These are phyloP conservation scores for Thamnidium elegans DNA, from an alignment of 192 early-diverging fungal genomes.

Conservation along the genomic window DNA sequence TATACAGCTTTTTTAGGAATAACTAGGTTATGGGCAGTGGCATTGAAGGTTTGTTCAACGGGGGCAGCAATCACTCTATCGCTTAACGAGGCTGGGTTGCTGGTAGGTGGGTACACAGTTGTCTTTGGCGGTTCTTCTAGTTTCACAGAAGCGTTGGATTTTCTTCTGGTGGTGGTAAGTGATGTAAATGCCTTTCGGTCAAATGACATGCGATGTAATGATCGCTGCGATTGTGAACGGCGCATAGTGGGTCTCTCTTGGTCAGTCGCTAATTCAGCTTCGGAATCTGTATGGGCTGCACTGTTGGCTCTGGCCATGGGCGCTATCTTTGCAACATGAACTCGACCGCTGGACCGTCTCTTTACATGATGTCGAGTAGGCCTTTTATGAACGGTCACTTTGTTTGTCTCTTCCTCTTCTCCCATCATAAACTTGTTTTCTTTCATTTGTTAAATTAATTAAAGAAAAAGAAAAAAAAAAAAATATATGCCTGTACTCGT, in stretches of 20 bases:
- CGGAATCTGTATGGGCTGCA: slow-evolving; percentile 8
- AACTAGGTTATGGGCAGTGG: slow-evolving; percentile 11
- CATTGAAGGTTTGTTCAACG: slow-evolving; percentile 15
- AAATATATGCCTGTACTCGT: not conserved
- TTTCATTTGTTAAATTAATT: not conserved
- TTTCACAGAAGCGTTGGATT: not conserved
- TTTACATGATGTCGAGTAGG: slow-evolving; percentile 27
- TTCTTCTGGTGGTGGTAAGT: slow-evolving; percentile 2
- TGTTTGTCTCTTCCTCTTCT: not conserved
- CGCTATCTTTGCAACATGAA: slow-evolving; percentile 26
- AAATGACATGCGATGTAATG: slow-evolving; percentile 14
- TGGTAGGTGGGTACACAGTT: not conserved
- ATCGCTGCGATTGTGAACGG: slow-evolving; percentile 9
- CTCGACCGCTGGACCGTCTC: slow-evolving; percentile 24
- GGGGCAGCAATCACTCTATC: slow-evolving; percentile 1
- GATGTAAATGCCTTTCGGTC: slow-evolving; percentile 12
- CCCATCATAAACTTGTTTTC: slow-evolving; percentile 9
- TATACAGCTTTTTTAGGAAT: slow-evolving; percentile 5
- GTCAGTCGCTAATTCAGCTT: not conserved
- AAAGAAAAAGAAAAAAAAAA: not conserved
- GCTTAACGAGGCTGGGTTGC: not conserved
- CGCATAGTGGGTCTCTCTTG: slow-evolving; percentile 8
- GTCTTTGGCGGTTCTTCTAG: not conserved
- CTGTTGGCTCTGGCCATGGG: slow-evolving; percentile 17
- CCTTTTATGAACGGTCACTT: not conserved